Percentiles rank a stretch among this genome's conserved stretches.
phyloP scores from a whole-genome alignment of 768 basidiomycete species.

The Steccherinum ochraceum region DNA sequence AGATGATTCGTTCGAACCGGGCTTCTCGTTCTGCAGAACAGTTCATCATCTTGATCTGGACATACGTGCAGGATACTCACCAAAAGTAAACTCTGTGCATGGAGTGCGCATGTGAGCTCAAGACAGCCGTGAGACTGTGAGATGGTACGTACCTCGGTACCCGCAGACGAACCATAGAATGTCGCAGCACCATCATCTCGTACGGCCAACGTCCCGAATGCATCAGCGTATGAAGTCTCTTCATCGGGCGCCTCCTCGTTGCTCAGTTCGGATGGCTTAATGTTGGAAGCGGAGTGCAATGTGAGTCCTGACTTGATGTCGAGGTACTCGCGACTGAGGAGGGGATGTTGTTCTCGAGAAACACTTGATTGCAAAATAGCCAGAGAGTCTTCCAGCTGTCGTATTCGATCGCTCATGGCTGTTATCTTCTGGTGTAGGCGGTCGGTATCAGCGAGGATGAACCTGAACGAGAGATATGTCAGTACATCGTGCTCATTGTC shows the following conservation, averaged over 20 bases:
- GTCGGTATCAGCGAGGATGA: constrained; percentile 60
- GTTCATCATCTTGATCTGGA: background rate
- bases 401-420: constrained; percentile 61
- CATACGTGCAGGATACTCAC: background rate
- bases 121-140: background rate
- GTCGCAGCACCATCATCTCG: constrained; percentile 59
- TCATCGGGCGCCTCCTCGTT: constrained; percentile 23
- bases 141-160: constrained; percentile 54
- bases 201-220: constrained; percentile 62
- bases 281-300: constrained; percentile 26
- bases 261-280: background rate
- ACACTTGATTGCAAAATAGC: constrained; percentile 52
- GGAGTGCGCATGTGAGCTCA: background rate
- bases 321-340: constrained; percentile 46
- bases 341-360: constrained; percentile 51
- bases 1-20: background rate
- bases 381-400: constrained; percentile 64
- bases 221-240: constrained; percentile 16
- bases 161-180: constrained; percentile 72
- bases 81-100: background rate
- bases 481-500: background rate
- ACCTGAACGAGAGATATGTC: constrained; percentile 28
- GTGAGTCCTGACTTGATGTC: constrained; percentile 53
- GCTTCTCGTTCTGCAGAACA: constrained; percentile 11
- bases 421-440: constrained; percentile 59